Conservation (phyloP, 441 rosid species). For the Rhodomyrtus psidioides region DNA sequence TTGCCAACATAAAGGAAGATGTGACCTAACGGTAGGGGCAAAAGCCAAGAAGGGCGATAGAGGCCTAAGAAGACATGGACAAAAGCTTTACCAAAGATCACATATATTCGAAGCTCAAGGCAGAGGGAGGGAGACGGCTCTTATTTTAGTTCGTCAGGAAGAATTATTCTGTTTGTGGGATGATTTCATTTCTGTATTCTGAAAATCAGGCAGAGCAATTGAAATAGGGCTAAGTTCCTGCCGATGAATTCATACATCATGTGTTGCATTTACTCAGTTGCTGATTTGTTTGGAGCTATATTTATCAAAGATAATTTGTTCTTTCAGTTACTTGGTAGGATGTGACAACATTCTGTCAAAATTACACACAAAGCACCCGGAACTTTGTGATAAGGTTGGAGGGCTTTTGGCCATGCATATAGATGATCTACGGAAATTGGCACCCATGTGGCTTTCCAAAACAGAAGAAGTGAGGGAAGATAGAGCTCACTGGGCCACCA, state of each 20-base stretch:
- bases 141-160: not conserved
- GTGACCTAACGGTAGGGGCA: not conserved
- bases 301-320: not conserved
- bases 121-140: not conserved
- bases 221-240: not conserved
- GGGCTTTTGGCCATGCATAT: slow-evolving; percentile 98
- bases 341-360: slow-evolving; percentile 86
- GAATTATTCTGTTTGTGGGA: not conserved
- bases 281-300: not conserved
- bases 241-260: not conserved
- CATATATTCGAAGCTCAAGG: not conserved
- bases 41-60: not conserved
- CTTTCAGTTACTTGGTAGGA: slow-evolving; percentile 78
- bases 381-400: slow-evolving; percentile 95
- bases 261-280: not conserved
- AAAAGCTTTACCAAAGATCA: not conserved
- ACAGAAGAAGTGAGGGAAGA: slow-evolving; percentile 97
- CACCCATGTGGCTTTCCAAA: slow-evolving; percentile 96
- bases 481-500: slow-evolving; percentile 87
- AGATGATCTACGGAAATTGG: slow-evolving; percentile 84
- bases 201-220: not conserved
- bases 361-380: slow-evolving; percentile 75
- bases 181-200: not conserved
- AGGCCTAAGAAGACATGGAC: not conserved
- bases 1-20: not conserved